Conservation (phyloP, 106 monocot genomes). For the Chionographis japonica region DNA sequence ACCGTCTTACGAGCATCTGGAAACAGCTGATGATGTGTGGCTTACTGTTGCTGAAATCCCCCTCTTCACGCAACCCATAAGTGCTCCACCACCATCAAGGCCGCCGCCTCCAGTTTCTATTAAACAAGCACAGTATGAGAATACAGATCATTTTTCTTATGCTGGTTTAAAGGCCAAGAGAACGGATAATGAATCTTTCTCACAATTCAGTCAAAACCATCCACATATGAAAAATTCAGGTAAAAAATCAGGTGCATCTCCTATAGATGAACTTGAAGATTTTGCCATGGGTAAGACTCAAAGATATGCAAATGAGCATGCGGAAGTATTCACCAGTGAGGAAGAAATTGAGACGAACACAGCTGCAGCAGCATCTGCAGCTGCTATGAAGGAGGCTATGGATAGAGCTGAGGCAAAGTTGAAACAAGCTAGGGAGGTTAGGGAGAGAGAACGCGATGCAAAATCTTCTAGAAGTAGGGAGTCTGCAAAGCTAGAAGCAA, state of each 20-base stretch:
- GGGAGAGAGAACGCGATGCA: constrained; percentile 68
- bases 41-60: constrained; percentile 88
- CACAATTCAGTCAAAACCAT: constrained; percentile 22
- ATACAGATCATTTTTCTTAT: constrained; percentile 16
- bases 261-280: constrained; percentile 72
- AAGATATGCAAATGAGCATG: constrained; percentile 24
- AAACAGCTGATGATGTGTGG: constrained; percentile 70
- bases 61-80: constrained; percentile 78
- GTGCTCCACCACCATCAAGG: constrained; percentile 83
- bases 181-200: constrained; percentile 23
- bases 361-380: constrained; percentile 55
- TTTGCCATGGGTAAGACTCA: constrained; percentile 63
- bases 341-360: constrained; percentile 62
- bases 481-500: constrained; percentile 25
- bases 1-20: constrained; percentile 25
- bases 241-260: constrained; percentile 27
- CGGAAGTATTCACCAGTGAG: constrained; percentile 29
- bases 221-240: constrained; percentile 22
- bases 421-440: constrained; percentile 82
- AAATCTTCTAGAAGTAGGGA: constrained; percentile 41
- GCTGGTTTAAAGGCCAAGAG: constrained; percentile 19
- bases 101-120: constrained; percentile 56
- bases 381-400: constrained; percentile 80
- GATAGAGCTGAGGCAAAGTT: constrained; percentile 78
- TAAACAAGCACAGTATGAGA: constrained; percentile 23